A percentile compares a stretch with the other conserved stretches of the same genome.
These are phyloP conservation scores for Lachancea dasiensis DNA, from an alignment of 805 yeast species.

Conservation along the genomic window DNA sequence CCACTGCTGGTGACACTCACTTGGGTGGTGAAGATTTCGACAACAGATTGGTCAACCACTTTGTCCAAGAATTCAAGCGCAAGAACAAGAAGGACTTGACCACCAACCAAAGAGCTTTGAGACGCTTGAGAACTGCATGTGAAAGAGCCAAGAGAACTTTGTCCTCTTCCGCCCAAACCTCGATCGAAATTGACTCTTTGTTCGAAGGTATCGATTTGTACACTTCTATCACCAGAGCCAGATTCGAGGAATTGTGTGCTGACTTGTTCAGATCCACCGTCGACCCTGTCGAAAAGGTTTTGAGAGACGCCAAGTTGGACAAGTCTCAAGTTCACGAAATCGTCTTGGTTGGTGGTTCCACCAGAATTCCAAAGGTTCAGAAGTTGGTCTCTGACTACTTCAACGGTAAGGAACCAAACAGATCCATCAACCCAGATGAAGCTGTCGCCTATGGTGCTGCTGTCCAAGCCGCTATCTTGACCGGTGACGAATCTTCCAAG, in stretches of 20 bases:
- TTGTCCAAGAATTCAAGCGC: constrained; percentile 94
- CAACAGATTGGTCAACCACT: constrained; percentile 90
- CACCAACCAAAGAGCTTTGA: constrained; percentile 90
- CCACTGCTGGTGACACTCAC: constrained; percentile 78
- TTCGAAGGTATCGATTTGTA: constrained; percentile 96
- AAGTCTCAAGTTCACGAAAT: constrained; percentile 90
- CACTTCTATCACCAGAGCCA: constrained; percentile 96
- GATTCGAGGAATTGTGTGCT: constrained; percentile 97
- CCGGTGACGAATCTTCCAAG: constrained; percentile 97
- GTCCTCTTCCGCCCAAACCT: constrained; percentile 94
- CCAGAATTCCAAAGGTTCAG: constrained; percentile 98
- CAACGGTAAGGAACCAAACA: constrained; percentile 98
- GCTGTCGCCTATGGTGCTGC: constrained; percentile 99
- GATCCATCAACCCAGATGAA: constrained; percentile 98
- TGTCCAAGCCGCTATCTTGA: constrained; percentile 94
- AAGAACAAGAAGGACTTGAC: constrained; percentile 94
- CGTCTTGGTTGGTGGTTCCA: constrained; percentile 97
- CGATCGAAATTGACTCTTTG: constrained; percentile 92
- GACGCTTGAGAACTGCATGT: constrained; percentile 98
- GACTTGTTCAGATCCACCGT: constrained; percentile 92
- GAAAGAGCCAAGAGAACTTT: constrained; percentile 99
- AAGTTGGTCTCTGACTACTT: constrained; percentile 95
- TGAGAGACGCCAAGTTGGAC: constrained; percentile 88
- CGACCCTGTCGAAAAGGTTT: constrained; percentile 95
- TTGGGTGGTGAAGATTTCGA: constrained; percentile 99